Evolutionary conservation across 2,329 filamentous ascomycete genomes (phyloP).

Genomic region (Ceratocystis diversiconidia): DNA sequence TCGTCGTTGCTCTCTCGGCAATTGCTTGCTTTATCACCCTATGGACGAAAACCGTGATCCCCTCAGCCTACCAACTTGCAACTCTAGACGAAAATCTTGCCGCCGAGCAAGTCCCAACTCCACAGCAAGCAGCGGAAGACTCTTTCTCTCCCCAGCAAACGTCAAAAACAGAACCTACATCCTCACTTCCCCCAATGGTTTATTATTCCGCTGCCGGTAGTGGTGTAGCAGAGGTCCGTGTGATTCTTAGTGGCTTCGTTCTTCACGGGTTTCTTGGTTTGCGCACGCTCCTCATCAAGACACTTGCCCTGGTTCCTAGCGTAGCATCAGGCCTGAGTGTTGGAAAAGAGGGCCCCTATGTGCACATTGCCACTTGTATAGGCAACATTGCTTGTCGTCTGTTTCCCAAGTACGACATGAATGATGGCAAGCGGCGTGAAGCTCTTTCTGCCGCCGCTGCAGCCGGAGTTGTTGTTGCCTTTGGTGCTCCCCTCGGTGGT

Average conservation of each 20-base stretch:
- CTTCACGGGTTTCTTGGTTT: constrained; percentile 88
- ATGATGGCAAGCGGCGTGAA: constrained; percentile 87
- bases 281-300: constrained; percentile 76
- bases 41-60: constrained; percentile 85
- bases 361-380: constrained; percentile 92
- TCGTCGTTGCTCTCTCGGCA: constrained; percentile 55
- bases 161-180: constrained; percentile 28
- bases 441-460: constrained; percentile 86
- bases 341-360: constrained; percentile 88
- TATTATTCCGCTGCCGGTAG: constrained; percentile 95
- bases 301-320: constrained; percentile 66
- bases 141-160: constrained; percentile 19
- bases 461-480: constrained; percentile 84
- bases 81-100: constrained; percentile 89
- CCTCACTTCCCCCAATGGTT: constrained; percentile 54
- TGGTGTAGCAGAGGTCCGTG: constrained; percentile 91
- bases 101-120: constrained; percentile 38
- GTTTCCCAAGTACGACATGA: constrained; percentile 86
- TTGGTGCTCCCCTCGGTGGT: constrained; percentile 74
- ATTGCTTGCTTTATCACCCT: constrained; percentile 68
- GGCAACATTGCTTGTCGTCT: constrained; percentile 89
- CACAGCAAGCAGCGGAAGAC: constrained; percentile 29
- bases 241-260: constrained; percentile 95
- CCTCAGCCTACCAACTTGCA: constrained; percentile 70
- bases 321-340: constrained; percentile 86